Conservation (phyloP, 1,284 basidiomycete species). For the Microstroma glucosiphilum region DNA sequence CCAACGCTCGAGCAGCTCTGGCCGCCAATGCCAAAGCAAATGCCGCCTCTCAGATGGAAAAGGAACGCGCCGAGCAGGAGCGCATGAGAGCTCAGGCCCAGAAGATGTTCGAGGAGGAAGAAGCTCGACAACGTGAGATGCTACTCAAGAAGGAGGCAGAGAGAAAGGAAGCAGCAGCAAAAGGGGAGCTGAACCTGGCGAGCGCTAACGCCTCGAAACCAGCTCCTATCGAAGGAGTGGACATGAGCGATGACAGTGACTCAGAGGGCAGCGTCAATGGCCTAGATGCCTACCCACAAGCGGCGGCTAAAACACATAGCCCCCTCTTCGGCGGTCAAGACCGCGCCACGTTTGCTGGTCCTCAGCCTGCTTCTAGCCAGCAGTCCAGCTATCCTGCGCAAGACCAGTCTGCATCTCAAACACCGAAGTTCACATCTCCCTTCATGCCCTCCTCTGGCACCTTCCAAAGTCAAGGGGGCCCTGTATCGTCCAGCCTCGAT, state of each 20-base stretch:
- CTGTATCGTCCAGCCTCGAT: no score
- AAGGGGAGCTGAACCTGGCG: constrained; percentile 21
- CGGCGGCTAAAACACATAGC: constrained; percentile 31
- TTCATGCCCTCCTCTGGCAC: no score
- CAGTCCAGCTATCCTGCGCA: no score
- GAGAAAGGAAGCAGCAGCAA: constrained; percentile 26
- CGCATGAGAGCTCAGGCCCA: constrained; percentile 30
- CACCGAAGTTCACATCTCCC: no score
- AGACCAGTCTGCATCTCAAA: no score
- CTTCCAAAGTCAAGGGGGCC: no score
- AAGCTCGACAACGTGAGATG: constrained; percentile 32
- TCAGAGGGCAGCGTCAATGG: constrained; percentile 30
- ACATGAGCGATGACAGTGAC: constrained; percentile 48
- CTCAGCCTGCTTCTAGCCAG: no score
- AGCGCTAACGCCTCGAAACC: constrained; percentile 25
- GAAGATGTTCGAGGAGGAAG: constrained; percentile 40
- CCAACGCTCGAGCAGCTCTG: constrained; percentile 43
- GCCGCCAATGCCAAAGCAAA: constrained; percentile 45
- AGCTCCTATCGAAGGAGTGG: constrained; percentile 41
- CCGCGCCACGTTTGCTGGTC: background rate
- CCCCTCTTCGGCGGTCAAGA: constrained; percentile 27
- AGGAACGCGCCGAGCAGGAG: constrained; percentile 30
- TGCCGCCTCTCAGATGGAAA: constrained; percentile 26
- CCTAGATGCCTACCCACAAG: background rate
- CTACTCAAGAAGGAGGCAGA: constrained; percentile 33